Evolutionary conservation across 768 basidiomycete genomes (phyloP).

Genomic region (Suillus discolor): DNA sequence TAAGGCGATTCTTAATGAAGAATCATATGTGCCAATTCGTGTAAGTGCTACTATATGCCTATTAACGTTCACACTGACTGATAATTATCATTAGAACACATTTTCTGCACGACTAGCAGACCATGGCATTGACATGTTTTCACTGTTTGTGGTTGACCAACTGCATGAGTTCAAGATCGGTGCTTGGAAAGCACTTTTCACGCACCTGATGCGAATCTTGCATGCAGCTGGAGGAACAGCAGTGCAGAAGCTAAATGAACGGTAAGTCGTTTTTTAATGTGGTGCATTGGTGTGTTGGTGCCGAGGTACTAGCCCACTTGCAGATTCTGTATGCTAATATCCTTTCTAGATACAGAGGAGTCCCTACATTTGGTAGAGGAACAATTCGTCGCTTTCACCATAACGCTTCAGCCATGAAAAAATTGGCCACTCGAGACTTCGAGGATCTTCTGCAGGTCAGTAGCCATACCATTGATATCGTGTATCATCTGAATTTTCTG

Average conservation of each 20-base stretch:
- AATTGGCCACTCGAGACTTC: slow-evolving; percentile 38
- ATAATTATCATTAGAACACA: not conserved
- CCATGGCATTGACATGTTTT: slow-evolving; percentile 24
- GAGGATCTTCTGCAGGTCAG: slow-evolving; percentile 39
- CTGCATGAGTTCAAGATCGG: not conserved
- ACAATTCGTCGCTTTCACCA: slow-evolving; percentile 31
- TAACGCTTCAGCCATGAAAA: slow-evolving; percentile 37
- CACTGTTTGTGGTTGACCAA: slow-evolving; percentile 24
- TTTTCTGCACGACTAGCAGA: slow-evolving; percentile 27
- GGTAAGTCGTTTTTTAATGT: not conserved
- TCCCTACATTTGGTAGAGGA: slow-evolving; percentile 34
- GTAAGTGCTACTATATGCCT: not conserved
- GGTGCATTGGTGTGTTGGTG: too few species aligned
- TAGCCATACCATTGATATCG: not conserved
- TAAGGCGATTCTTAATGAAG: slow-evolving; percentile 7
- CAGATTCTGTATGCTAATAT: not conserved
- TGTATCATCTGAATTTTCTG: not conserved
- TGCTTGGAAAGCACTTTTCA: not conserved
- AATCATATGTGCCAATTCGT: slow-evolving; percentile 9
- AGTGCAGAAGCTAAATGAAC: not conserved
- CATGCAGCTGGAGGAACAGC: not conserved
- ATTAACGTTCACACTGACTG: not conserved
- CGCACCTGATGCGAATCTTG: too few species aligned
- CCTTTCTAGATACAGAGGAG: slow-evolving; percentile 27
- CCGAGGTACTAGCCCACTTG: not conserved